Base-by-base conservation (phyloP, 768 basidiomycete genomes). In the Leccinum boreale region DNA sequence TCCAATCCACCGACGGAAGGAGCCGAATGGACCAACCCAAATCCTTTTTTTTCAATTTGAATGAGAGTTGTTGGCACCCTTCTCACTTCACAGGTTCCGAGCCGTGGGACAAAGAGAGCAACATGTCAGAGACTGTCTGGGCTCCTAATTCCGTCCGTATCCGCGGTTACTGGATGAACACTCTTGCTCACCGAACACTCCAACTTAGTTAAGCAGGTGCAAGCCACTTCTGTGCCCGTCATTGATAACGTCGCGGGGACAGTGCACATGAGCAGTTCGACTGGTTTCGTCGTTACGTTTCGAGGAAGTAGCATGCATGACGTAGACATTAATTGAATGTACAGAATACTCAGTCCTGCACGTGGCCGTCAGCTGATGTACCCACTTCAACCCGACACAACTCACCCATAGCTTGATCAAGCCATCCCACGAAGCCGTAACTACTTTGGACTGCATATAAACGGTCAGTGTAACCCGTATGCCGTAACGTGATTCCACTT, bases 341-440 rank as follows among this genome's bases (percentile, higher is more conserved):
- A 62, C 60, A 58, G 33, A 52, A 35, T 29, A 24, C 52, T 76
- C 59, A 75, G 52, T 75, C 74, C 74, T 76, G 55, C 46, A 59
- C 31, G 14, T 50, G 56, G 26, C 7, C 9, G 36, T 66, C 52
- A 59, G 57, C 31, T 47, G 56, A 46, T 29, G 36, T 3, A 17
- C 12, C 36, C 11, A 28, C 14, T 12, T 8, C 24, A 3, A 52
- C 42, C 3, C 14, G 8, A 26, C 15, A 49, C n/a, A 8, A 80
- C 88, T 63, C 70, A 92, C 94, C 94, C 95, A 99, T 71, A 99
- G 80, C 76, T 98, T 98, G 74, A 98, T 98, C 63, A 94, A 77
- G 12, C 95, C 95, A 70, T 99, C 97, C 96, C 96, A 98, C 48
- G 92, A 94, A 9, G 91, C 94, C 3, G 97, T 99, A 53, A 99